Conservation (phyloP, 495 filamentous ascomycete genomes). For the Penicillium cinerascens region DNA sequence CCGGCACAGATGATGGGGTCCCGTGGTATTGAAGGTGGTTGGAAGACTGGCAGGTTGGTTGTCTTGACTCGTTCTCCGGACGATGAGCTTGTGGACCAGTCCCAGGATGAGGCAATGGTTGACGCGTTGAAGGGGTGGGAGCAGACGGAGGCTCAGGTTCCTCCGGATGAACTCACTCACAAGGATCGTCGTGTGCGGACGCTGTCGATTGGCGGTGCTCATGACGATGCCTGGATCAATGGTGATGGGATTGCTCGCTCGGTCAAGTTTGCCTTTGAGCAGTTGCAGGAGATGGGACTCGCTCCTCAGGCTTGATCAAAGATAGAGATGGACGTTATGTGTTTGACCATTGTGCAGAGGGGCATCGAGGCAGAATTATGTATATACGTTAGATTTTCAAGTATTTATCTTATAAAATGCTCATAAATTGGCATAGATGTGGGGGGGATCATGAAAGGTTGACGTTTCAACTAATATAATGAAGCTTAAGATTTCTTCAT, state of each 20-base stretch:
- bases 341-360: neutral
- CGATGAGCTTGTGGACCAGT: slow-evolving; percentile 59
- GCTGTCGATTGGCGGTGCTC: slow-evolving; percentile 51
- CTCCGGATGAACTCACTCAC: slow-evolving; percentile 36
- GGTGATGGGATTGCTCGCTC: slow-evolving; percentile 49
- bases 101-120: slow-evolving; percentile 49
- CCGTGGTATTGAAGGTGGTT: slow-evolving; percentile 34
- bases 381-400: neutral
- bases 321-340: neutral
- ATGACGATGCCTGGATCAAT: slow-evolving; percentile 59
- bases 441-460: too few species aligned
- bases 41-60: slow-evolving; percentile 44
- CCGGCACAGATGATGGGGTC: slow-evolving; percentile 39
- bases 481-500: neutral
- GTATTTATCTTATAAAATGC: too few species aligned
- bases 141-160: slow-evolving; percentile 18
- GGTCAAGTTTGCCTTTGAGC: slow-evolving; percentile 30
- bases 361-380: neutral
- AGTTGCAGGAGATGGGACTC: slow-evolving; percentile 30
- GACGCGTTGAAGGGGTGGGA: slow-evolving; percentile 32
- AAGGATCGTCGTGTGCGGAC: slow-evolving; percentile 40
- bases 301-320: neutral
- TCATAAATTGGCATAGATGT: too few species aligned
- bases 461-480: neutral
- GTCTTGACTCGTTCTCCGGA: slow-evolving; percentile 57